Conservation (phyloP, 1,139 yeast genomes). For the Blastobotrys persicus region DNA sequence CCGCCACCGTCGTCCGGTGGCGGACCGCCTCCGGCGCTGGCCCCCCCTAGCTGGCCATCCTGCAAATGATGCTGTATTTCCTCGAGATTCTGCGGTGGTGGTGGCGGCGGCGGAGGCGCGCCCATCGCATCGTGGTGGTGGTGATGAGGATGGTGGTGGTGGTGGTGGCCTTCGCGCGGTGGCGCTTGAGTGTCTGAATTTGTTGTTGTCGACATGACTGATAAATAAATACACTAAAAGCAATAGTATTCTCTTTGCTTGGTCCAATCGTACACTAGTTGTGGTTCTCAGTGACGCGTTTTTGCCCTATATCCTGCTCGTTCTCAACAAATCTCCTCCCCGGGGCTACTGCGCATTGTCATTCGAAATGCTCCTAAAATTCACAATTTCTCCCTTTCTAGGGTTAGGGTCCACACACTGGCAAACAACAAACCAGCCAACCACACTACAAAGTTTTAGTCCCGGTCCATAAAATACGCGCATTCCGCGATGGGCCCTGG, state of each 20-base stretch:
- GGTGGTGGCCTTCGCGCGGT: background rate
- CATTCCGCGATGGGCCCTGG: background rate
- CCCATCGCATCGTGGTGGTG: slow-evolving; percentile 3
- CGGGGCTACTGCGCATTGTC: background rate
- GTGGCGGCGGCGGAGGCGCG: background rate
- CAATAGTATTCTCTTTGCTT: background rate
- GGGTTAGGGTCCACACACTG: background rate
- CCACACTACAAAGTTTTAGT: background rate
- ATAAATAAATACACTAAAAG: background rate
- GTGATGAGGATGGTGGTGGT: background rate
- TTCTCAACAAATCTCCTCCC: background rate
- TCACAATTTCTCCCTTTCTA: background rate
- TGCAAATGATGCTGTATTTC: slow-evolving; percentile 7
- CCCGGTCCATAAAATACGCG: background rate
- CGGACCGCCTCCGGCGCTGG: background rate
- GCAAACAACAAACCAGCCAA: too few species aligned
- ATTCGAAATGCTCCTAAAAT: background rate
- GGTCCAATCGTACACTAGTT: background rate
- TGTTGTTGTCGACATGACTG: background rate
- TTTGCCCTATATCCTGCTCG: background rate
- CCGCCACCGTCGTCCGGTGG: background rate
- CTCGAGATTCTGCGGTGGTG: slow-evolving; percentile 4
- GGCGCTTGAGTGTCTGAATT: background rate
- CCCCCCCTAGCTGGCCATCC: background rate
- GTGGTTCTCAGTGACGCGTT: background rate